A percentile compares a stretch with the other conserved stretches of the same genome.
Evolutionary conservation across 768 basidiomycete genomes (phyloP).

Genomic region (Xerocomus spinulosus): DNA sequence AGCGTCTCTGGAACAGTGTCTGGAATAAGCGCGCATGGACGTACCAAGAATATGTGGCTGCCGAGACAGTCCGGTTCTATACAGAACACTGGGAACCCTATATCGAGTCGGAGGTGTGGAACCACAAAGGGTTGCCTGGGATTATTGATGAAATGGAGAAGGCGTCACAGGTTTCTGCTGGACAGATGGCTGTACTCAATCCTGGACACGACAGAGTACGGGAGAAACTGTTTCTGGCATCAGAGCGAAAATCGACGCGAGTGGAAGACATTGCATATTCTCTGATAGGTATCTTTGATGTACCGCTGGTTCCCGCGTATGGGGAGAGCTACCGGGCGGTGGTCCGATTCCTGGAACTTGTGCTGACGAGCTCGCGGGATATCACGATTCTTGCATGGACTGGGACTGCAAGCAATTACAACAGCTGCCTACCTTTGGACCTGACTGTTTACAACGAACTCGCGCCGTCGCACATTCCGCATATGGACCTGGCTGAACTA

Average conservation of each 20-base stretch:
- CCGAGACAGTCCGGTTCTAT: background rate
- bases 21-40: conserved; percentile 14
- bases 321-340: background rate
- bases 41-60: conserved; percentile 8
- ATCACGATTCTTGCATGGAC: background rate
- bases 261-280: background rate
- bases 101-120: background rate
- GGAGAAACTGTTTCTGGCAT: background rate
- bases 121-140: background rate
- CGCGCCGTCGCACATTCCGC: background rate
- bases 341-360: background rate
- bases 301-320: background rate
- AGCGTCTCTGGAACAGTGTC: background rate
- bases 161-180: background rate
- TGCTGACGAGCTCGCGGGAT: background rate
- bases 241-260: background rate
- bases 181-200: background rate
- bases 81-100: background rate
- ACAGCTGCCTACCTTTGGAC: background rate
- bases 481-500: background rate
- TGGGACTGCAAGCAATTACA: background rate
- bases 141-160: background rate
- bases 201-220: background rate
- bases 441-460: too few relatives aligned
- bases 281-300: background rate